Evolutionary conservation across 306 rosid genomes (phyloP).

Genomic region (Senna siamea): DNA sequence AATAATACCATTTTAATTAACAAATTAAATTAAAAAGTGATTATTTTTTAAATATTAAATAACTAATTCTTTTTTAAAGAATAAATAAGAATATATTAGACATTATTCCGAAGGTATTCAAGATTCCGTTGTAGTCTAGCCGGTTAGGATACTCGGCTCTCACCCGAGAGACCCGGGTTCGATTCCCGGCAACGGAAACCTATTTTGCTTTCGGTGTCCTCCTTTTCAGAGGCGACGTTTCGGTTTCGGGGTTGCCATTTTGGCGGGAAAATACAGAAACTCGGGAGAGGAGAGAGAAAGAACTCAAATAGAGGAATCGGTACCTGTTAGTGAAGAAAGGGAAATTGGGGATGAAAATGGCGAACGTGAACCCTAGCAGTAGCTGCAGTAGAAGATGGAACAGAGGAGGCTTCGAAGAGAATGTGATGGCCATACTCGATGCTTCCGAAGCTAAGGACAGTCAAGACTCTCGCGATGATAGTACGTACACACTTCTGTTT

Average conservation of each 20-base stretch:
- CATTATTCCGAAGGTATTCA: too few relatives aligned
- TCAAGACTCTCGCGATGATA: slow-evolving; percentile 72
- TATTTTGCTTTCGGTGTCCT: not conserved
- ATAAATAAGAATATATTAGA: too few relatives aligned
- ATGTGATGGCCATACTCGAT: slow-evolving; percentile 71
- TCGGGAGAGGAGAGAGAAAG: not conserved
- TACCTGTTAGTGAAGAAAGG: not conserved
- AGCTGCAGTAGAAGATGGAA: slow-evolving; percentile 30
- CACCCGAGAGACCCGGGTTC: slow-evolving; percentile 57
- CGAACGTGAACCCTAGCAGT: slow-evolving; percentile 45
- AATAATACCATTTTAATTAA: too few relatives aligned
- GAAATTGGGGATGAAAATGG: slow-evolving; percentile 43
- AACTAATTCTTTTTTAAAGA: too few relatives aligned
- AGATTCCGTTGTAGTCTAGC: slow-evolving; percentile 65
- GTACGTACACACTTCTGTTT: slow-evolving; percentile 38
- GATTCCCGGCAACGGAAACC: slow-evolving; percentile 56
- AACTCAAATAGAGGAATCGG: too few relatives aligned
- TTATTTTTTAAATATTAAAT: too few relatives aligned
- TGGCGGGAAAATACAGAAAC: slow-evolving; percentile 36
- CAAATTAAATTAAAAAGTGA: too few relatives aligned
- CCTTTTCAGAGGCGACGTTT: not conserved
- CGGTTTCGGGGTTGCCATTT: not conserved
- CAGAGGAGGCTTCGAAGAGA: slow-evolving; percentile 60
- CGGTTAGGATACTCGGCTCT: slow-evolving; percentile 53
- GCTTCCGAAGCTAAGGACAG: slow-evolving; percentile 62